Percentiles rank a stretch among this genome's conserved stretches.
Conservation (phyloP, 805 yeast species). For the Kluyveromyces starmeri region DNA sequence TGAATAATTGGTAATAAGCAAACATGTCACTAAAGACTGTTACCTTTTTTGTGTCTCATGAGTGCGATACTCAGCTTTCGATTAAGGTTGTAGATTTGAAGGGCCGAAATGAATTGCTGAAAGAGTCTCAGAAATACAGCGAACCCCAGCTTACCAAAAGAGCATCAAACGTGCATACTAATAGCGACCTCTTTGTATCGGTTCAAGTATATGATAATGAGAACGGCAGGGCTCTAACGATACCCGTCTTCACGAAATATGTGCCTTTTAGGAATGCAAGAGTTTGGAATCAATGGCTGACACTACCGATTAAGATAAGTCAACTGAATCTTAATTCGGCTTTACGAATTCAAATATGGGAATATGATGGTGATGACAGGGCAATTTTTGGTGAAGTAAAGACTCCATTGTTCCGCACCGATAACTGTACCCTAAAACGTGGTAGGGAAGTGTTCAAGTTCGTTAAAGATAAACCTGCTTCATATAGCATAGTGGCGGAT, state of each 20-base stretch:
- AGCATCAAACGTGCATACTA: constrained; percentile 31
- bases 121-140: constrained; percentile 38
- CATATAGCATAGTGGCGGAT: constrained; percentile 20
- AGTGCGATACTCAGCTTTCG: constrained; percentile 39
- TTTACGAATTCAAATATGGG: constrained; percentile 58
- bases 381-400: constrained; percentile 53
- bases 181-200: constrained; percentile 36
- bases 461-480: constrained; percentile 26
- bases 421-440: constrained; percentile 50
- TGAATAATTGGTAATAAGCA: too few species aligned
- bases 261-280: constrained; percentile 37
- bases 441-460: constrained; percentile 59
- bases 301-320: constrained; percentile 59
- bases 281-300: constrained; percentile 66
- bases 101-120: constrained; percentile 34
- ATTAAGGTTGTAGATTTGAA: constrained; percentile 41
- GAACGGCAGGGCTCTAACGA: constrained; percentile 38
- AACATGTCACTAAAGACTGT: constrained; percentile 32
- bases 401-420: constrained; percentile 47
- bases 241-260: constrained; percentile 42
- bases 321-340: constrained; percentile 61
- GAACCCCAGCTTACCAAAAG: constrained; percentile 37
- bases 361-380: constrained; percentile 46
- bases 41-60: constrained; percentile 50
- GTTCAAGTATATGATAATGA: constrained; percentile 35